phyloP scores from a whole-genome alignment of 2,329 filamentous ascomycete species.

The Scytalidium sp. region DNA sequence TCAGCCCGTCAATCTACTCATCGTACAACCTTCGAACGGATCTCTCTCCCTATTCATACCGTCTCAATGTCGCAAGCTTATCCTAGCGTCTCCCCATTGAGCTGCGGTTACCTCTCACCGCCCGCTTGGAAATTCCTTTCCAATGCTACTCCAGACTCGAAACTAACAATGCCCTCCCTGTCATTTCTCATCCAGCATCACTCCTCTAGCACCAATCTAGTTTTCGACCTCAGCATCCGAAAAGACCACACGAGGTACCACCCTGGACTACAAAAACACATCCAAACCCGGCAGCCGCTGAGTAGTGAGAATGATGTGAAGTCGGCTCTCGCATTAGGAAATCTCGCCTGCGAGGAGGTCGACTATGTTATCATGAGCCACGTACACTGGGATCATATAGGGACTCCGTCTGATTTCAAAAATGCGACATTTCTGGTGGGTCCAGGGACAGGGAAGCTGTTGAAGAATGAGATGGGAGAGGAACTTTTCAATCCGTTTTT shows the following conservation, averaged over 20 bases:
- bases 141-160: constrained; percentile 37
- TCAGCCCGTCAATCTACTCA: too few relatives aligned
- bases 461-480: constrained; percentile 30
- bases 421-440: constrained; percentile 49
- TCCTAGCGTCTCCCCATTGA: constrained; percentile 34
- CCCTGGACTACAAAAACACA: constrained; percentile 39
- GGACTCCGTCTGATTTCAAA: constrained; percentile 49
- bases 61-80: constrained; percentile 10
- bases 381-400: constrained; percentile 56
- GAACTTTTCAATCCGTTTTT: constrained; percentile 42
- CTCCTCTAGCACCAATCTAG: constrained; percentile 20
- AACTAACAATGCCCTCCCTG: constrained; percentile 47
- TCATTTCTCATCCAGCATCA: constrained; percentile 50
- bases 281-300: constrained; percentile 41
- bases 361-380: constrained; percentile 42
- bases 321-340: constrained; percentile 33
- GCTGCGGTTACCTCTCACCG: constrained; percentile 41
- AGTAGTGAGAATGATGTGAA: constrained; percentile 40
- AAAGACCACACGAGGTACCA: constrained; percentile 41
- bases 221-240: constrained; percentile 54
- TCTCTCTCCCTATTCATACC: neutral
- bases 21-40: neutral
- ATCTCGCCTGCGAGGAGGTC: constrained; percentile 21
- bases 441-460: constrained; percentile 38
- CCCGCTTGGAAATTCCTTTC: constrained; percentile 44